Evolutionary conservation across 345 rosid genomes (phyloP), one percentile per base, ranked within the genome.

Genomic region (Salix brachista): DNA sequence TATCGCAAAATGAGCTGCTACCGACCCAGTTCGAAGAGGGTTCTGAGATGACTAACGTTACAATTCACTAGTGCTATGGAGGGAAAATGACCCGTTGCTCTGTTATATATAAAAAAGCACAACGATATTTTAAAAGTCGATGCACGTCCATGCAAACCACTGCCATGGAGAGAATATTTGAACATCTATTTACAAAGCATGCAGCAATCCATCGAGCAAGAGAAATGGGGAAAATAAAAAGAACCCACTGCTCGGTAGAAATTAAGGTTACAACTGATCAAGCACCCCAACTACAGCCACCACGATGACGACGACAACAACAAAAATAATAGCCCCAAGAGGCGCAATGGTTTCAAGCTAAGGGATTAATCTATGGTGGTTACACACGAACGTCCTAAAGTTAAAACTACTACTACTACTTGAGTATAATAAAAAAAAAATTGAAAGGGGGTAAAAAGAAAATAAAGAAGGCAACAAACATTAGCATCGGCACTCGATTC

Each of bases 171-270:
- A 11, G 44, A 10, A 1, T 12, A 41, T 41, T 41, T 2, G 44
- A 41, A 12, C 44, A 41, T 2, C 44, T 41, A 10, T 41, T 41
- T 41, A 41, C 0, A 41, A 23, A 9, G 28, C 26, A 69, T 37
- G 30, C 71, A 69, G 11, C 52, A 39, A 39, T 42, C 7, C 44
- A 42, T 10, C 12, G 7, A 60, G 9, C 6, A 37, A 25, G n/a
- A 66, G 4, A 17, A 16, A 8, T 28, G 8, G 69, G 74, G 30
- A 81, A 80, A 85, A 41, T 10, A 83, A 48, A 89, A 87, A 81
- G 88, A 89, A 89, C 88, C 79, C 87, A 83, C 84, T 84, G 78
- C 85, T 85, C 74, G 67, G 74, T 77, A 79, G 70, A 75, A 73
- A 83, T 36, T 13, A 69, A 74, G 72, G 75, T 77, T 78, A 79